These are phyloP conservation scores for Juglanconis oblonga DNA, from an alignment of 2,329 filamentous ascomycete species.

Conservation along the genomic window DNA sequence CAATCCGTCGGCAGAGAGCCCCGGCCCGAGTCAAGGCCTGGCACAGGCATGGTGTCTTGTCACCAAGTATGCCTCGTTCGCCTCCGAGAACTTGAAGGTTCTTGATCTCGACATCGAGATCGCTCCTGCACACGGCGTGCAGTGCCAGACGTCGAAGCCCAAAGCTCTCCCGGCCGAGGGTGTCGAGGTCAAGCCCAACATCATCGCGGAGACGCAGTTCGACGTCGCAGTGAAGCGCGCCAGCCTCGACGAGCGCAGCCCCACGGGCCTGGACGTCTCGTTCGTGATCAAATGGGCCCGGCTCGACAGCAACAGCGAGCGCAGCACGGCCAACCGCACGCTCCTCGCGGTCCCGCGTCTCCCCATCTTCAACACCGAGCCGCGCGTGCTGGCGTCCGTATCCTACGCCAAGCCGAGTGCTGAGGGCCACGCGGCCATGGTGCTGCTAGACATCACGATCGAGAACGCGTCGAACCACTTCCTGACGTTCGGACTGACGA, in stretches of 20 bases:
- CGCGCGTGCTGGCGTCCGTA: constrained; percentile 70
- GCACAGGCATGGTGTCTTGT: constrained; percentile 78
- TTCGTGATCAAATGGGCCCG: constrained; percentile 78
- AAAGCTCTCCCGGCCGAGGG: constrained; percentile 39
- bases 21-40: constrained; percentile 52
- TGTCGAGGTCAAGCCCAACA: constrained; percentile 58
- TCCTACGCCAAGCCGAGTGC: constrained; percentile 36
- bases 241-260: constrained; percentile 76
- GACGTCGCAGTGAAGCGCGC: constrained; percentile 71
- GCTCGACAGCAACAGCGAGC: constrained; percentile 30
- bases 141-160: constrained; percentile 48
- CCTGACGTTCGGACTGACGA: constrained; percentile 84
- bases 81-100: constrained; percentile 66
- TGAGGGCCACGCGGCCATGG: constrained; percentile 30
- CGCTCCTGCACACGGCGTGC: constrained; percentile 50
- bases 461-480: constrained; percentile 96
- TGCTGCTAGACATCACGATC: constrained; percentile 60
- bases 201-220: constrained; percentile 70
- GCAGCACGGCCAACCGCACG: constrained; percentile 54
- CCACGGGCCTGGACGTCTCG: constrained; percentile 70
- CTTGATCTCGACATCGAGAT: constrained; percentile 57
- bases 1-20: constrained; percentile 23
- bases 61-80: constrained; percentile 74
- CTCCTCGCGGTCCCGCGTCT: constrained; percentile 76
- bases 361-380: constrained; percentile 77